Base-by-base conservation (phyloP, 2,329 filamentous ascomycete genomes). In the Rhynchosporium secalis region DNA sequence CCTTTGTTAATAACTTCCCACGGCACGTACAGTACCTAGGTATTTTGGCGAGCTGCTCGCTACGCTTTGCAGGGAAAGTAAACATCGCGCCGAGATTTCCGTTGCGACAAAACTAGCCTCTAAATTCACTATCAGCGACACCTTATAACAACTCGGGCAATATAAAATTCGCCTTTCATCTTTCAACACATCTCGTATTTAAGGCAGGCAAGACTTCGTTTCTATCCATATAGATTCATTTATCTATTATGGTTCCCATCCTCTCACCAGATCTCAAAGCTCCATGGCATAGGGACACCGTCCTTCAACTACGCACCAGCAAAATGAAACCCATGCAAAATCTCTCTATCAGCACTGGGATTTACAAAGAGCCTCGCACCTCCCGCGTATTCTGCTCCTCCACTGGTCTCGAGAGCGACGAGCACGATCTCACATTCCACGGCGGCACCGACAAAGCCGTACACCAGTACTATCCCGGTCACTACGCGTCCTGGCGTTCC, bases 361-460 rank as follows among this genome's bases (percentile, higher is more conserved):
- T 88, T 63, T 70, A 71, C 57, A 72, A 72, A 40, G 46, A 63
- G 13, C 63, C 67, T 2, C 55, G 66, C 20, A 58, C 9, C 31
- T 58, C 38, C 2, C 63, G 60, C 31, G 41, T 72, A 15, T 72
- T 64, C 49, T 68, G 65, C 58, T 58, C 52, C 12, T 59, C 47
- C 15, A 69, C 63, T 2, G 86, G 86, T 0, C 78, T 87, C 13
- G 78, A 81, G 15, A 80, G 75, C 4, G 86, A 89, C 64, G 83
- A 88, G 69, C 86, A 88, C 62, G 84, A 87, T 58, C 80, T 78
- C 31, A 82, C 80, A 0, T 84, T 85, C 58, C 86, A 89, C 62
- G 85, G 85, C 6, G 85, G 85, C 0, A 72, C 75, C 0, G 86
- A 90, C 63, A 89, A 88, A 72, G 86, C 86, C 0, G 77, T 89